Conservation (phyloP, 2,329 filamentous ascomycete species). For the Diaporthe sp. region DNA sequence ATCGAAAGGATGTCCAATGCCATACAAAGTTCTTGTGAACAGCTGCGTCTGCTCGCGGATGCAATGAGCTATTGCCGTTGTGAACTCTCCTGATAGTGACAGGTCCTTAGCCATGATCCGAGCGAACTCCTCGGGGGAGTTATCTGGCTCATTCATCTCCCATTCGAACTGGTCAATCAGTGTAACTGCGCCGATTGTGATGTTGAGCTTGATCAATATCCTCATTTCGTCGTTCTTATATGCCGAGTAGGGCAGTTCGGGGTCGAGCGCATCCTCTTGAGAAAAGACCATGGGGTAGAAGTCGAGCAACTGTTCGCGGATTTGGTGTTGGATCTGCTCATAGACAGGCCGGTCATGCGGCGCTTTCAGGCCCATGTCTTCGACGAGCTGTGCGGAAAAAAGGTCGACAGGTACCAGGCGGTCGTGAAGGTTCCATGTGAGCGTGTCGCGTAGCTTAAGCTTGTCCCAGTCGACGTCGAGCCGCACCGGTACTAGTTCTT, state of each 20-base stretch:
- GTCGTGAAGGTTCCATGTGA: constrained; percentile 98
- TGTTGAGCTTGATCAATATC: constrained; percentile 94
- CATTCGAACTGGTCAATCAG: constrained; percentile 98
- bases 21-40: constrained; percentile 93
- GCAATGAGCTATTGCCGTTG: constrained; percentile 96
- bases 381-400: constrained; percentile 90
- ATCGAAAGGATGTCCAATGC: constrained; percentile 94
- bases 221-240: constrained; percentile 99
- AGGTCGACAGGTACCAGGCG: constrained; percentile 83
- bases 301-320: constrained; percentile 91
- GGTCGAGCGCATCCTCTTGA: constrained; percentile 90
- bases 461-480: constrained; percentile 97
- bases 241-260: constrained; percentile 88
- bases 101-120: constrained; percentile 89
- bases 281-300: constrained; percentile 94
- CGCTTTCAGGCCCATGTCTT: constrained; percentile 87
- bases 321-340: constrained; percentile 74
- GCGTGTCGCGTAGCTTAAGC: constrained; percentile 94
- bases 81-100: constrained; percentile 93
- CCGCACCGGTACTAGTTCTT: constrained; percentile 91
- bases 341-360: constrained; percentile 75
- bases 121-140: constrained; percentile 96
- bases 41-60: constrained; percentile 97
- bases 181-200: constrained; percentile 95
- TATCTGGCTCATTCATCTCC: constrained; percentile 96